A percentile compares a stretch with the other conserved stretches of the same genome.
These are phyloP conservation scores for Alternaria sp. DNA, from an alignment of 2,329 filamentous ascomycete species.

Conservation along the genomic window DNA sequence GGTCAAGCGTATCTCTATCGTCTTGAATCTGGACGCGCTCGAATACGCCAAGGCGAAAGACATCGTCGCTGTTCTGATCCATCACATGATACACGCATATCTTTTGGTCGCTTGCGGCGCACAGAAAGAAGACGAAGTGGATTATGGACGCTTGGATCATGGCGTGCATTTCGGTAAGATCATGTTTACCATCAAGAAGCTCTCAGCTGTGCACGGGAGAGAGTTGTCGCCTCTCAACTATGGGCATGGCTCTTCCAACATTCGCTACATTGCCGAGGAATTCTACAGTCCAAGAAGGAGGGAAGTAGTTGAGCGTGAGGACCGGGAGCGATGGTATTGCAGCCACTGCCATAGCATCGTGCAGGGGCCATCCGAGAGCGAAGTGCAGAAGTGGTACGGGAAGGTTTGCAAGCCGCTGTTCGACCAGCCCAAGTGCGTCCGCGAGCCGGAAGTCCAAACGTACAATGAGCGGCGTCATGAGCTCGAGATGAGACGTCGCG, in stretches of 20 bases:
- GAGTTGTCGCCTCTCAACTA: conserved; percentile 44
- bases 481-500: conserved; percentile 38
- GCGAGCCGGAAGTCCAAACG: conserved; percentile 31
- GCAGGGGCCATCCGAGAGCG: conserved; percentile 16
- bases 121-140: conserved; percentile 37
- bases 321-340: conserved; percentile 30
- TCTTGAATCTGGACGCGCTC: conserved; percentile 35
- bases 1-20: conserved; percentile 46
- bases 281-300: conserved; percentile 8
- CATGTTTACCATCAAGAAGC: conserved; percentile 45
- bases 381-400: conserved; percentile 43
- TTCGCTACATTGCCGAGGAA: conserved; percentile 16
- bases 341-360: conserved; percentile 30
- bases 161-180: conserved; percentile 51
- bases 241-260: conserved; percentile 25
- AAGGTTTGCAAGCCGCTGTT: conserved; percentile 40
- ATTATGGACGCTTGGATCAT: conserved; percentile 47
- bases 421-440: conserved; percentile 24
- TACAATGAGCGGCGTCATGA: conserved; percentile 34
- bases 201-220: conserved; percentile 32
- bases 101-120: conserved; percentile 52
- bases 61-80: conserved; percentile 48
- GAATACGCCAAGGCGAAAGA: conserved; percentile 37
- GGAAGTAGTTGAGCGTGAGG: neutral
- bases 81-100: conserved; percentile 56